A percentile compares a stretch with the other conserved stretches of the same genome.
These are phyloP conservation scores for Penicillium sp. DNA, from an alignment of 2,329 filamentous ascomycete genomes.

Conservation along the genomic window DNA sequence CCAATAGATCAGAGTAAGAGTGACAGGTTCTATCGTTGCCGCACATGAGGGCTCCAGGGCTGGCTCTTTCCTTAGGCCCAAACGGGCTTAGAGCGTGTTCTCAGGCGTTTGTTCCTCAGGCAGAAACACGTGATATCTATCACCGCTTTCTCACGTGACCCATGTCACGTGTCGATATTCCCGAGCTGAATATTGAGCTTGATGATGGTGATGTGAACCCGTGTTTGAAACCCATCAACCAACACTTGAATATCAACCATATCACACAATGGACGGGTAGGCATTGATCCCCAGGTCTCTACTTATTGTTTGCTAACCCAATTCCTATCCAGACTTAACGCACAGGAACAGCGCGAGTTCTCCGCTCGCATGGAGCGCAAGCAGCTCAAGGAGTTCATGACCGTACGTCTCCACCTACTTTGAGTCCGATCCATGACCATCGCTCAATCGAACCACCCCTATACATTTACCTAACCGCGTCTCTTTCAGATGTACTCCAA, in stretches of 20 bases:
- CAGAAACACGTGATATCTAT: not conserved
- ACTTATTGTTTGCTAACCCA: not conserved
- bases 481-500: conserved; percentile 63
- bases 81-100: not conserved
- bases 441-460: not conserved
- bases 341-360: conserved; percentile 86
- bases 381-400: conserved; percentile 99
- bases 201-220: not conserved
- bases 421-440: not conserved
- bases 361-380: conserved; percentile 94
- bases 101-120: not conserved
- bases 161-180: not conserved
- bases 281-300: conserved; percentile 3
- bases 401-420: conserved; percentile 62
- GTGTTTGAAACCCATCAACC: conserved; percentile 7
- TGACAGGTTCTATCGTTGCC: too few species aligned
- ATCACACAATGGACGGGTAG: conserved; percentile 41
- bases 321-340: conserved; percentile 60
- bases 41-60: too few species aligned
- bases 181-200: not conserved
- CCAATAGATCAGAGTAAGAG: too few species aligned
- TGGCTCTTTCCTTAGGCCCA: not conserved
- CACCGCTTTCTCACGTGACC: not conserved
- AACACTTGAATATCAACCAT: conserved; percentile 1
- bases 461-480: conserved; percentile 14